A percentile compares a stretch with the other conserved stretches of the same genome.
Evolutionary conservation across 2,329 filamentous ascomycete species (phyloP).

Genomic region (Setomelanomma holmii): DNA sequence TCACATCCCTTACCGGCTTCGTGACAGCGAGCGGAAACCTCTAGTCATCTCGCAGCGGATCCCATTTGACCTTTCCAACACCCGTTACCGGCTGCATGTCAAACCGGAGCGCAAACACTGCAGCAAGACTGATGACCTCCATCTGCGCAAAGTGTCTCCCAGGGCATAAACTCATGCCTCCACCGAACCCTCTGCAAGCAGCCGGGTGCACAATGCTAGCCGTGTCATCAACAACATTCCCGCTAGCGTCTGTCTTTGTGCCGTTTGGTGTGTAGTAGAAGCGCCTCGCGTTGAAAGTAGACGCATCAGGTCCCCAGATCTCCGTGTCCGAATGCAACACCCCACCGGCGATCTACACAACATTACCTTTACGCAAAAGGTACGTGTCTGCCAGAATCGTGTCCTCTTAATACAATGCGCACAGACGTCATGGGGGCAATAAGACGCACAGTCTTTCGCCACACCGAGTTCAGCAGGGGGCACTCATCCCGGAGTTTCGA

Average conservation of each 20-base stretch:
- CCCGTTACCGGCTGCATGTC: conserved; percentile 34
- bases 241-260: conserved; percentile 21
- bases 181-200: conserved; percentile 43
- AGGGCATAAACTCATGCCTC: conserved; percentile 43
- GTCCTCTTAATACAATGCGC: conserved; percentile 53
- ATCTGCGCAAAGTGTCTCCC: conserved; percentile 46
- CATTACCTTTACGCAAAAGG: conserved; percentile 52
- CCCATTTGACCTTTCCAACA: conserved; percentile 11
- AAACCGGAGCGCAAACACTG: conserved; percentile 38
- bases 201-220: conserved; percentile 31
- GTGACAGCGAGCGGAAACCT: conserved; percentile 24
- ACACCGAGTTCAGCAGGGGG: conserved; percentile 55
- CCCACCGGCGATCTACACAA: conserved; percentile 56
- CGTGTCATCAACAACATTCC: conserved; percentile 16
- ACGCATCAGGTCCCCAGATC: conserved; percentile 56
- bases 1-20: conserved; percentile 26
- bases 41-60: conserved; percentile 26
- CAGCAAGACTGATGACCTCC: conserved; percentile 40
- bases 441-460: conserved; percentile 56
- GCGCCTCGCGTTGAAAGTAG: conserved; percentile 52
- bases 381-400: conserved; percentile 52
- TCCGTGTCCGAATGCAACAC: conserved; percentile 51
- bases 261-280: conserved; percentile 44
- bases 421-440: conserved; percentile 49
- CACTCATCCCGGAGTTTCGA: conserved; percentile 48